Base-by-base conservation (phyloP, 176 grass and related monocot species). In the Ananas comosus region DNA sequence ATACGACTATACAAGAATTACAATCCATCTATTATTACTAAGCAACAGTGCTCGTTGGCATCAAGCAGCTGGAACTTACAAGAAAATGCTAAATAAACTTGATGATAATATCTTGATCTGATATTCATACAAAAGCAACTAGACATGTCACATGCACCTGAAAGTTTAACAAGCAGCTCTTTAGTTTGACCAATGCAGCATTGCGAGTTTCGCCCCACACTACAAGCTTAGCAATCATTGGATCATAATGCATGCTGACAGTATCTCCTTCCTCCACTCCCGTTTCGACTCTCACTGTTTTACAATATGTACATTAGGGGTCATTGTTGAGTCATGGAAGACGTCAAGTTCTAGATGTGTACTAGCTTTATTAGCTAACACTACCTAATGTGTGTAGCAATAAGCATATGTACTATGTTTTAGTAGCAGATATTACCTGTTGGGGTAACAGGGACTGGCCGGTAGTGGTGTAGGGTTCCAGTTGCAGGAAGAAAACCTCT, bases 181-280 rank as follows among this genome's bases (percentile, higher is more conserved):
- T 97, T 72, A 97, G 83, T 64, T 97, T 97, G 64, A 85, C 74
- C 77, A 97, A 66, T 73, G 93, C 93, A 61, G 86, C 76, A 81
- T 53, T 80, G 66, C 93, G 83, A 78, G 66, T 92, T 80, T 90
- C 83, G 42, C 93, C 93, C 93, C 93, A 97, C 49, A 92, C 86
- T 64, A 97, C 89, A 74, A 97, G 93, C 81, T 97, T 97, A 51
- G 93, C 93, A 78, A 97, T 97, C 93, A 97, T 97, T 9, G 93
- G 93, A 83, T 97, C 93, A 83, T 97, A 97, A 79, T 97, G 93
- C 83, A 97, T 88, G 74, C 86, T 90, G 64, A 97, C 93, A 70
- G 83, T 71, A 81, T 97, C 86, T 85, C 93, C 93, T 97, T 90
- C 81, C 79, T 97, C 89, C 12, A 97, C 93, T 79, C 93, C 93